phyloP scores from a whole-genome alignment of 225 moss, liverwort and hornwort genomes.

The Marchantia paleacea region DNA sequence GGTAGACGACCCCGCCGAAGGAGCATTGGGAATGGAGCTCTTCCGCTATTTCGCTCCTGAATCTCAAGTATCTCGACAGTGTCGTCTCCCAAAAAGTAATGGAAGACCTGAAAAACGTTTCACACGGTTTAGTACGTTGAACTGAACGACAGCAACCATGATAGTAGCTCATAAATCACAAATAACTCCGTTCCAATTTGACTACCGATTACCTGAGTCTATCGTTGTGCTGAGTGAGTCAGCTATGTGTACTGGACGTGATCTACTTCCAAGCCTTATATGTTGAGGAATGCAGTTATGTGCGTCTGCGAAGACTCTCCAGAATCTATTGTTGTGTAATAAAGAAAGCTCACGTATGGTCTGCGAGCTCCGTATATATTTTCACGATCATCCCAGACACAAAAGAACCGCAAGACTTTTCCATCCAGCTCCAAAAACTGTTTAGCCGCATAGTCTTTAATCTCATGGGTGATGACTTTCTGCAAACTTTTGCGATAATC shows the following conservation, averaged over 20 bases:
- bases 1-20: constrained; percentile 60
- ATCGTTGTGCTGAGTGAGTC: not conserved
- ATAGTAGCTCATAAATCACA: not conserved
- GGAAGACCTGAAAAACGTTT: constrained; percentile 51
- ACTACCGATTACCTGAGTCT: not conserved
- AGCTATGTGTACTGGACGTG: not conserved
- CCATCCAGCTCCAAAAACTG: constrained; percentile 76
- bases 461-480: constrained; percentile 46
- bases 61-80: constrained; percentile 86
- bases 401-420: constrained; percentile 83
- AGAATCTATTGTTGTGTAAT: not conserved
- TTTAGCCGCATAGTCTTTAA: constrained; percentile 71
- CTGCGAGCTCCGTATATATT: constrained; percentile 86
- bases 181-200: not conserved
- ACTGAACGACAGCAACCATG: not conserved
- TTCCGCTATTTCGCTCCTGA: constrained; percentile 84
- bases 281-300: not conserved
- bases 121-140: not conserved
- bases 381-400: constrained; percentile 90
- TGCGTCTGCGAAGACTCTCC: not conserved
- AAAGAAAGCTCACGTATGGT: constrained; percentile 58
- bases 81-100: constrained; percentile 91
- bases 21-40: constrained; percentile 72
- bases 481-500: constrained; percentile 73
- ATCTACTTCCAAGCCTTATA: not conserved